These are phyloP conservation scores for Cystofilobasidium bisporidii DNA, from an alignment of 768 basidiomycete species.

Conservation along the genomic window DNA sequence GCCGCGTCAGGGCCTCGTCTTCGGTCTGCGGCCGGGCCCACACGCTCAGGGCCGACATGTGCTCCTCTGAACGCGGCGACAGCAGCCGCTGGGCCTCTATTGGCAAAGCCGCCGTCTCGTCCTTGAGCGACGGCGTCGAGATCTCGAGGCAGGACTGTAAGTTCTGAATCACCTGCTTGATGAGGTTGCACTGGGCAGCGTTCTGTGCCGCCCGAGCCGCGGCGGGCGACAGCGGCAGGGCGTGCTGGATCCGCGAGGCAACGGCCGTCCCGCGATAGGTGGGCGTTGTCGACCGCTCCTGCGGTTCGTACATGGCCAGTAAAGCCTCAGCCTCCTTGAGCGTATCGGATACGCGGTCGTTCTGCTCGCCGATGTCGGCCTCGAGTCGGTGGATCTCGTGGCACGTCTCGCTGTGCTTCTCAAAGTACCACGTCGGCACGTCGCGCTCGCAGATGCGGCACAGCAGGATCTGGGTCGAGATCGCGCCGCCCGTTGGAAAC, in stretches of 20 bases:
- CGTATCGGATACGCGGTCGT: constrained; percentile 82
- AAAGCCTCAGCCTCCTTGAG: constrained; percentile 45
- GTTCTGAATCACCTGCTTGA: constrained; percentile 81
- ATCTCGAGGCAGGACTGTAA: constrained; percentile 69
- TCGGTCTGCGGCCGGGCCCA: constrained; percentile 81
- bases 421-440: constrained; percentile 98
- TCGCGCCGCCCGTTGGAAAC: constrained; percentile 60
- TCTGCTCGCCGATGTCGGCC: constrained; percentile 85
- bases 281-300: not conserved
- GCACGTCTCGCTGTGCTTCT: constrained; percentile 99
- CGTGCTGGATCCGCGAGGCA: not conserved
- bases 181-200: constrained; percentile 47
- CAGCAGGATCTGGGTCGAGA: constrained; percentile 72
- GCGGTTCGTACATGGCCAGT: not conserved
- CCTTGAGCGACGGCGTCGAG: constrained; percentile 75
- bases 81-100: constrained; percentile 86
- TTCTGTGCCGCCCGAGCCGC: not conserved
- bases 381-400: constrained; percentile 91
- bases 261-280: constrained; percentile 7
- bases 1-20: constrained; percentile 69
- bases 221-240: not conserved
- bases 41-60: constrained; percentile 67
- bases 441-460: constrained; percentile 97
- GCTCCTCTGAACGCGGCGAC: constrained; percentile 78
- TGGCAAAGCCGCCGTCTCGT: constrained; percentile 72